These are phyloP conservation scores for Suhomyces taliae DNA, from an alignment of 1,139 yeast species.

Conservation along the genomic window DNA sequence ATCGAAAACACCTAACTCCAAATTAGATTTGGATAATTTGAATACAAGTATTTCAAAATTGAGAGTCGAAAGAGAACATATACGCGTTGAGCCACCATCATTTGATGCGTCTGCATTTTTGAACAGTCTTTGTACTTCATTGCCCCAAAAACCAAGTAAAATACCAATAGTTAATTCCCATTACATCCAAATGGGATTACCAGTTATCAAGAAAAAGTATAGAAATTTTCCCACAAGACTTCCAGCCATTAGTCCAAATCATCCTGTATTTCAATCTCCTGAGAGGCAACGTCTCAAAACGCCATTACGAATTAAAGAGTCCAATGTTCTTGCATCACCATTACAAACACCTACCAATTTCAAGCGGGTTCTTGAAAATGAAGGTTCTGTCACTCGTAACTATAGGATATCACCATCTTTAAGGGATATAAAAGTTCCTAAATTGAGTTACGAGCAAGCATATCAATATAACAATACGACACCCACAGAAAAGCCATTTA, in stretches of 20 bases:
- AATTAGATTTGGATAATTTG: constrained; percentile 8
- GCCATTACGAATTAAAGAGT: constrained; percentile 1
- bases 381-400: background rate
- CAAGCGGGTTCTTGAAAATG: constrained; percentile 11
- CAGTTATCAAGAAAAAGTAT: constrained; percentile 24
- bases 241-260: constrained; percentile 34
- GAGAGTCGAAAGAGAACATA: constrained; percentile 2
- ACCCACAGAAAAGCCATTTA: no score
- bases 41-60: constrained; percentile 8
- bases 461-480: background rate
- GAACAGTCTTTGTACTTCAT: constrained; percentile 1
- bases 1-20: constrained; percentile 16
- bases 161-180: constrained; percentile 31
- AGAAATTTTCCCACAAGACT: constrained; percentile 18
- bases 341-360: constrained; percentile 3
- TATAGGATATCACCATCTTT: constrained; percentile 1
- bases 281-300: constrained; percentile 11
- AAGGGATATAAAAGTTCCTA: constrained; percentile 4
- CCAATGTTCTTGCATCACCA: constrained; percentile 6
- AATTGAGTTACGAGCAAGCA: constrained; percentile 5
- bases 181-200: constrained; percentile 25
- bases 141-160: constrained; percentile 14
- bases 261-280: constrained; percentile 34
- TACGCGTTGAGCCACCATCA: background rate
- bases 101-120: constrained; percentile 6